These are phyloP conservation scores for Colletotrichum navitas DNA, from an alignment of 2,329 filamentous ascomycete species.

Conservation along the genomic window DNA sequence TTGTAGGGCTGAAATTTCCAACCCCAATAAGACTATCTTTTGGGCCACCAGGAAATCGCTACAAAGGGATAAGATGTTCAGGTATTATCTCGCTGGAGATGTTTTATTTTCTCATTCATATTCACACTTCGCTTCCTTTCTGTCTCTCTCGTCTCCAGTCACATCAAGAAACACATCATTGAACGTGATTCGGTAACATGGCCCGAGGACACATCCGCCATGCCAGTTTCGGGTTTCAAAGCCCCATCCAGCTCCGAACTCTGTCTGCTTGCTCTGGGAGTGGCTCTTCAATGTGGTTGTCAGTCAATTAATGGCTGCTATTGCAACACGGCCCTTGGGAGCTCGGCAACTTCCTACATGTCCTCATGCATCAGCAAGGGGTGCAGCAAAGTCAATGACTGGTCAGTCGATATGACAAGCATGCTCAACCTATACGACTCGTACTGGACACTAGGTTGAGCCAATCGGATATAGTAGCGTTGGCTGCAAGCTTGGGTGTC, in stretches of 20 bases:
- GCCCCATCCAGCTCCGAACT: not conserved
- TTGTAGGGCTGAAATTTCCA: not conserved
- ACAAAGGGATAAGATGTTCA: not conserved
- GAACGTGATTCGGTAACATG: not conserved
- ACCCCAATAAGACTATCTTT: not conserved
- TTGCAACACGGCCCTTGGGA: slow-evolving; percentile 44
- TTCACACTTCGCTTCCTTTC: not conserved
- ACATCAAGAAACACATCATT: no score
- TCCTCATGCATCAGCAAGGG: slow-evolving; percentile 44
- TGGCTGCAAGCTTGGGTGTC: slow-evolving; percentile 47
- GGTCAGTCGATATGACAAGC: slow-evolving; percentile 43
- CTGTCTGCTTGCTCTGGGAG: slow-evolving; percentile 40
- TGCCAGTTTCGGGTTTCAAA: not conserved
- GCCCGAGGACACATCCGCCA: not conserved
- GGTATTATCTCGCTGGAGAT: not conserved
- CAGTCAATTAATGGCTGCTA: slow-evolving; percentile 46
- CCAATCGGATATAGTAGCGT: slow-evolving; percentile 46
- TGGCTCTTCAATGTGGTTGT: slow-evolving; percentile 45
- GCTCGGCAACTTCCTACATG: slow-evolving; percentile 46
- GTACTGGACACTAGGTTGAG: slow-evolving; percentile 46
- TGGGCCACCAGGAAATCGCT: not conserved
- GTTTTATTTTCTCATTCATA: not conserved
- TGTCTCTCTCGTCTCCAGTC: not conserved
- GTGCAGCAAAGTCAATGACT: slow-evolving; percentile 44
- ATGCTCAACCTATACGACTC: slow-evolving; percentile 45